Conservation (phyloP, 257 asterid genomes). For the Agastache rugosa region DNA sequence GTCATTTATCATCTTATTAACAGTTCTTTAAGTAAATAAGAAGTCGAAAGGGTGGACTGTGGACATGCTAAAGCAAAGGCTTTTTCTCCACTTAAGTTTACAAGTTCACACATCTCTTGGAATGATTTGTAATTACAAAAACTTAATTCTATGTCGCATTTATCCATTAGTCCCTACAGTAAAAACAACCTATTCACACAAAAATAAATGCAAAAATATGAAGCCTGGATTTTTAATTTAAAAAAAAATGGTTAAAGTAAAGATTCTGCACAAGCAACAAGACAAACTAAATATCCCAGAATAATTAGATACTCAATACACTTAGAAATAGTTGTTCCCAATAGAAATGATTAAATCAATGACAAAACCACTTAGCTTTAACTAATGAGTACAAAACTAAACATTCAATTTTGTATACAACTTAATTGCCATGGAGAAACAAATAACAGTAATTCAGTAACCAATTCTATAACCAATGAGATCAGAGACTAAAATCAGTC, state of each 20-base stretch:
- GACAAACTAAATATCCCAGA: slow-evolving; percentile 19
- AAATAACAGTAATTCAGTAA: background rate
- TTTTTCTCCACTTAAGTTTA: background rate
- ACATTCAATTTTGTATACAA: background rate
- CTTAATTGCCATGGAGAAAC: background rate
- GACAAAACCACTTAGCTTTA: background rate
- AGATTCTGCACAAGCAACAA: slow-evolving; percentile 12
- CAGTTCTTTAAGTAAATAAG: slow-evolving; percentile 11
- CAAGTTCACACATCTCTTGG: slow-evolving; percentile 11
- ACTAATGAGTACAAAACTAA: background rate
- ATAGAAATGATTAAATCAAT: background rate
- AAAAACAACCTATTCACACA: slow-evolving; percentile 10
- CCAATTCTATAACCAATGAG: slow-evolving; percentile 11
- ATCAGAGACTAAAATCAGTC: slow-evolving; percentile 11
- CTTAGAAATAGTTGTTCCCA: slow-evolving; percentile 2
- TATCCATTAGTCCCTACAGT: background rate
- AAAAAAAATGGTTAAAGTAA: background rate
- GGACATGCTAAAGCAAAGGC: slow-evolving; percentile 1
- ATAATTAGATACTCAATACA: background rate
- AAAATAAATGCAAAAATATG: slow-evolving; percentile 20
- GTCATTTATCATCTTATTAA: slow-evolving; percentile 5
- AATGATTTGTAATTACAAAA: slow-evolving; percentile 6
- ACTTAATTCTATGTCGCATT: background rate
- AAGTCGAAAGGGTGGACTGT: slow-evolving; percentile 19
- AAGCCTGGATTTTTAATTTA: background rate